Percentiles rank a stretch among this genome's conserved stretches.
These are phyloP conservation scores for Solanum commersonii DNA, from an alignment of 257 asterid species.

Conservation along the genomic window DNA sequence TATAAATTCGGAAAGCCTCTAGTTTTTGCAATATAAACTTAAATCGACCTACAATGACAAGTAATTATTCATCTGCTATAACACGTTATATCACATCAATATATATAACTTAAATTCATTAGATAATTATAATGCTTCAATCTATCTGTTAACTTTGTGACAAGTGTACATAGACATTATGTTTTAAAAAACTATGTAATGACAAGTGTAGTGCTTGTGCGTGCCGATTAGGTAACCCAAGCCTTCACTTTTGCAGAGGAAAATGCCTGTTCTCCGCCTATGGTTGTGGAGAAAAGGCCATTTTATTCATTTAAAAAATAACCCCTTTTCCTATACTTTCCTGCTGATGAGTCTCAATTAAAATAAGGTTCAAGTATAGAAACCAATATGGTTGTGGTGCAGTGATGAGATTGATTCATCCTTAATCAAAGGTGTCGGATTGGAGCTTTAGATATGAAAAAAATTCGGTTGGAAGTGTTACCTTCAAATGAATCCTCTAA, in stretches of 20 bases:
- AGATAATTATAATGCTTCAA: not conserved
- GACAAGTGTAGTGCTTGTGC: conserved; percentile 28
- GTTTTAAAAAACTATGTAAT: not conserved
- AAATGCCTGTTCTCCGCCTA: conserved; percentile 6
- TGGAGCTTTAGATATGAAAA: no score
- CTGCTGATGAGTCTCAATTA: not conserved
- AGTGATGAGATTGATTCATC: no score
- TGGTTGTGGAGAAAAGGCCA: conserved; percentile 1
- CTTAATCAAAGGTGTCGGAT: rapidly evolving
- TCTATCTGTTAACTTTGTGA: not conserved
- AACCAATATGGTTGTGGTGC: no score
- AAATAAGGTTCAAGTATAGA: not conserved
- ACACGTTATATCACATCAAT: not conserved
- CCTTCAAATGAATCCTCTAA: rapidly evolving
- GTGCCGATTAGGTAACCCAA: conserved; percentile 36
- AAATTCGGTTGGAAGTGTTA: rapidly evolving
- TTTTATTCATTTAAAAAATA: not conserved
- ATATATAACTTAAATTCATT: not conserved
- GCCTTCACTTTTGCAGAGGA: conserved; percentile 29
- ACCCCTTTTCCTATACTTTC: not conserved
- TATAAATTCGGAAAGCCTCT: not conserved
- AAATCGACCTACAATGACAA: not conserved
- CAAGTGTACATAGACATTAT: conserved; percentile 5
- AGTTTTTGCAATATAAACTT: no score
- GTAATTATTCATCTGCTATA: not conserved